Conservation (phyloP, 2,329 filamentous ascomycete species). For the Thyridium curvatum region DNA sequence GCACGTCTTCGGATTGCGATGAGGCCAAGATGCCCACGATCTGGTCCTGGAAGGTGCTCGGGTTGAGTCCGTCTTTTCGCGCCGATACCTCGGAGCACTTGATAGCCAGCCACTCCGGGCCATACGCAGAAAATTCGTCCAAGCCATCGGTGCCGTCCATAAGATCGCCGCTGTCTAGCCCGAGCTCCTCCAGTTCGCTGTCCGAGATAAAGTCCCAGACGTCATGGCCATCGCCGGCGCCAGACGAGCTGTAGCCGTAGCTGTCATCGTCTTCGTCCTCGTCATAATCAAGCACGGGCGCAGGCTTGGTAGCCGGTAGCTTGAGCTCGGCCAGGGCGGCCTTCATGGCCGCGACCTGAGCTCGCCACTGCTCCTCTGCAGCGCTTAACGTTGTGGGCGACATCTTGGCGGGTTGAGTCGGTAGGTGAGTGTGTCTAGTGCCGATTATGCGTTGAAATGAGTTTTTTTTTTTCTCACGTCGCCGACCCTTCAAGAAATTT, state of each 20-base stretch:
- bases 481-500: too few species aligned
- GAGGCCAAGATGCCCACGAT: constrained; percentile 69
- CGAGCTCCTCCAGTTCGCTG: constrained; percentile 55
- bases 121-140: constrained; percentile 33
- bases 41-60: constrained; percentile 69
- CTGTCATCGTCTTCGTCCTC: constrained; percentile 59
- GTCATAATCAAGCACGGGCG: constrained; percentile 50
- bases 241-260: constrained; percentile 39
- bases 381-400: constrained; percentile 31
- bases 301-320: constrained; percentile 37
- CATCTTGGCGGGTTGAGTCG: constrained; percentile 1
- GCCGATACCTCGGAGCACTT: constrained; percentile 63
- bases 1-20: constrained; percentile 65
- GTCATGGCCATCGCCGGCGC: constrained; percentile 63
- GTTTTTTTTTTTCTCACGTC: too few species aligned
- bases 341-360: constrained; percentile 80
- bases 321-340: constrained; percentile 71
- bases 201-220: constrained; percentile 91
- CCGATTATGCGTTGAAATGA: too few species aligned
- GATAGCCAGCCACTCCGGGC: constrained; percentile 62
- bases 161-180: constrained; percentile 35
- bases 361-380: constrained; percentile 60
- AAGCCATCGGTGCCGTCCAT: constrained; percentile 26
- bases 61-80: constrained; percentile 59
- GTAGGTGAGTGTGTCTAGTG: neutral